These are phyloP conservation scores for Cystoisospora suis DNA, from an alignment of 169 alveolate genomes.

Conservation along the genomic window DNA sequence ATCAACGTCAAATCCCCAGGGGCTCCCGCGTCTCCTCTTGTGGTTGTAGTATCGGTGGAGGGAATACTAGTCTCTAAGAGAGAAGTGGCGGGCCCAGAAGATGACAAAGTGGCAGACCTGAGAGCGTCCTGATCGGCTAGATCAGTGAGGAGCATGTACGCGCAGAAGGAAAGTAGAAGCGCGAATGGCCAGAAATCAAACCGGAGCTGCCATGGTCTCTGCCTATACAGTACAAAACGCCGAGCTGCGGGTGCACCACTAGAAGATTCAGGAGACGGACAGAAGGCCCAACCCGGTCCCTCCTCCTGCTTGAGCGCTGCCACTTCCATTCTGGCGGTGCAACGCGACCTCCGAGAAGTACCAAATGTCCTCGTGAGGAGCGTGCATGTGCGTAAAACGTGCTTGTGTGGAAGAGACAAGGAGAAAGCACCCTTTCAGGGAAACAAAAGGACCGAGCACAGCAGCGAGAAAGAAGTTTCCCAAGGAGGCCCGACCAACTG, in stretches of 20 bases:
- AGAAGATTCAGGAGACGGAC: not conserved
- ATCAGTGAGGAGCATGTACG: not conserved
- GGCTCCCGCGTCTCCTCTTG: not conserved
- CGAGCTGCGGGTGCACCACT: too few relatives aligned
- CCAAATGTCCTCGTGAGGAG: too few relatives aligned
- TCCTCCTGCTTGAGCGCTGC: not conserved
- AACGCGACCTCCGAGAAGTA: not conserved
- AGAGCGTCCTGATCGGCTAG: not conserved
- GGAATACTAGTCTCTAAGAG: not conserved
- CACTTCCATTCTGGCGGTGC: not conserved
- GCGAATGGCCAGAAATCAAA: slow-evolving; percentile 19
- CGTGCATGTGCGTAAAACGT: too few relatives aligned
- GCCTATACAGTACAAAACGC: slow-evolving; percentile 5
- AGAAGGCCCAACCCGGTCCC: not conserved
- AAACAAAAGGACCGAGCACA: too few relatives aligned
- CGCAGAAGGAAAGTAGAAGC: not conserved
- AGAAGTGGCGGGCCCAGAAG: not conserved
- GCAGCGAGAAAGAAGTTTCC: too few relatives aligned
- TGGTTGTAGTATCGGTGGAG: not conserved
- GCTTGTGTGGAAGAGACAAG: too few relatives aligned
- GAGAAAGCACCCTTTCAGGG: too few relatives aligned
- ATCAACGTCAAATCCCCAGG: too few relatives aligned
- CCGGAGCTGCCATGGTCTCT: slow-evolving; percentile 4
- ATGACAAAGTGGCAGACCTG: not conserved
- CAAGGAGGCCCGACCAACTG: too few relatives aligned